Base-by-base conservation (phyloP, 177 flowering plant species). In the Vitis hybrid region DNA sequence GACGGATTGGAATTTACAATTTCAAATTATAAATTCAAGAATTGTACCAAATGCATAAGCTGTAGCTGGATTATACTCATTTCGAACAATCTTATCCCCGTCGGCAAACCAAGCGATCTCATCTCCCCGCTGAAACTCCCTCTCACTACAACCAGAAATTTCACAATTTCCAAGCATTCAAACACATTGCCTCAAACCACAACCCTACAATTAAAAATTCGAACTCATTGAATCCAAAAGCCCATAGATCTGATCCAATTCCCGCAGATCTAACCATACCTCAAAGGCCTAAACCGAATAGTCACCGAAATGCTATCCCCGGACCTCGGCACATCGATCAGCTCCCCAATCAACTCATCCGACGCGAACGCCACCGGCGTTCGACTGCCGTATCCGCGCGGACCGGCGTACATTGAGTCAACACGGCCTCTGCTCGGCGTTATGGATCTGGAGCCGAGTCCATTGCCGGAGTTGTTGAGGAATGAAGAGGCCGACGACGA, bases 61-160 rank as follows among this genome's bases (percentile, higher is more conserved):
- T 0, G 98, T 86, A 5, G 89, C 89, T 7, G 92, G 89, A 88
- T 91, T 93, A 70, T 77, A 90, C 83, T 91, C 92, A 68, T 82
- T 86, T 56, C 99, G 85, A 23, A 93, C 98, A 69, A 86, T 83
- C 70, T 88, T 91, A 77, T 93, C 98, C 19, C 97, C 96, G 74
- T 95, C 99, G 0, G 98, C 87, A 72, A 88, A 91, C 99, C 99
- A 95, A 0, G 97, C 83, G 30, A 89, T 80, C 84, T 91, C 99
- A 77, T 95, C 99, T 56, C 99, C 99, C 18, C 88, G 85, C 76
- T 90, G 94, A 77, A 74, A 86, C 78, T 95, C 99, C 69, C 97
- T 86, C 70, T 89, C 93, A 69, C 99, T 95, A 74, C 80, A 74
- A 59, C 55, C 72, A 76, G 14, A 78, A 69, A 48, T 10, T 14